A percentile compares a stretch with the other conserved stretches of the same genome.
Evolutionary conservation across 208 protist species (phyloP).

Genomic region (Angomonas ambiguus): DNA sequence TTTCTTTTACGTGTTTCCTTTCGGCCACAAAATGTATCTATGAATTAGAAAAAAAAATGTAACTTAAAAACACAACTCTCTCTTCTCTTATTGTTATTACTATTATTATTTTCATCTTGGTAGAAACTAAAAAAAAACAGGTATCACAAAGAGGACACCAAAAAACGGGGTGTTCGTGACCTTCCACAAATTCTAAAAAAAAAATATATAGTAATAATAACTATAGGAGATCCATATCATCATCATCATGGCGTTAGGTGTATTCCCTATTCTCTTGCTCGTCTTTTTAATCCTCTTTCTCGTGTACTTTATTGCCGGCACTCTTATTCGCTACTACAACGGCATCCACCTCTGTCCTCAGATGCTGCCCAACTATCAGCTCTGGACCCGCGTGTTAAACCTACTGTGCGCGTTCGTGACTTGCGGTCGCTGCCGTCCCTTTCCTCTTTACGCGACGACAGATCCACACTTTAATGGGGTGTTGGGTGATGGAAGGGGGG

Average conservation of each 20-base stretch:
- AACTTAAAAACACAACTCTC: not conserved
- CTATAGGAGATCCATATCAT: not conserved
- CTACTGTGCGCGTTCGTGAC: constrained; percentile 31
- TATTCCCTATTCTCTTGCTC: constrained; percentile 33
- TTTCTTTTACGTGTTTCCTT: not conserved
- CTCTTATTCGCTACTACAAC: constrained; percentile 61
- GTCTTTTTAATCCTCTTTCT: constrained; percentile 22
- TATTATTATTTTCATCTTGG: constrained; percentile 9
- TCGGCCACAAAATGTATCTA: not conserved
- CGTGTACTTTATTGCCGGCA: constrained; percentile 65
- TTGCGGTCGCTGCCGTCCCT: constrained; percentile 25
- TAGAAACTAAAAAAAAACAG: constrained; percentile 14
- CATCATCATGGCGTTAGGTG: constrained; percentile 12
- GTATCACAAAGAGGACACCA: constrained; percentile 4
- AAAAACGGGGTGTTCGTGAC: not conserved
- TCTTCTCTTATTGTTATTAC: not conserved
- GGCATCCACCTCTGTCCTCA: constrained; percentile 65
- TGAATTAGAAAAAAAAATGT: not conserved
- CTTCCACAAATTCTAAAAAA: constrained; percentile 2
- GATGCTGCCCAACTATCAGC: constrained; percentile 72
- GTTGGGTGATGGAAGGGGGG: no score
- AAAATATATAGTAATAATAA: constrained; percentile 11
- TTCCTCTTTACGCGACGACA: not conserved
- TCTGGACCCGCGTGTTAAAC: constrained; percentile 43
- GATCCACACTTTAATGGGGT: no score